Evolutionary conservation across 1,139 yeast genomes (phyloP).

Genomic region (Saccharomycopsis crataegensis): DNA sequence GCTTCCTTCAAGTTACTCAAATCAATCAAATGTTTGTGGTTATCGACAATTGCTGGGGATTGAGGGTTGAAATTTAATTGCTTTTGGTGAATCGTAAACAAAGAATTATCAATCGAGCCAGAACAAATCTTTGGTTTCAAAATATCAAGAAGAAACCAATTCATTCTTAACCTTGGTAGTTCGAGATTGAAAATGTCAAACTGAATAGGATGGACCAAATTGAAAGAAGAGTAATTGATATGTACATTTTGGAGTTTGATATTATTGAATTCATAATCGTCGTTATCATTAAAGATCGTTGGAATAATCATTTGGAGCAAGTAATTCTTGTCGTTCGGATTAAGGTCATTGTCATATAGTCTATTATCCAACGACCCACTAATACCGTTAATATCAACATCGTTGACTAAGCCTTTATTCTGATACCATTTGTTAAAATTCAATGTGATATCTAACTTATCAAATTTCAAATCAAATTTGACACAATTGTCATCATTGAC

Average conservation of each 20-base stretch:
- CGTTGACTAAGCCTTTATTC: slow-evolving; percentile 59
- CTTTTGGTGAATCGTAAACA: slow-evolving; percentile 65
- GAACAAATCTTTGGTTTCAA: slow-evolving; percentile 63
- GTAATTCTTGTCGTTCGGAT: slow-evolving; percentile 7
- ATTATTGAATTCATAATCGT: slow-evolving; percentile 20
- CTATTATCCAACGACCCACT: slow-evolving; percentile 39
- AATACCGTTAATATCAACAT: slow-evolving; percentile 55
- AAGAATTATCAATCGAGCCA: slow-evolving; percentile 66
- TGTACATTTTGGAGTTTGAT: slow-evolving; percentile 13
- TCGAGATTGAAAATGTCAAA: slow-evolving; percentile 60
- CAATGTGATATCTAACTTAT: slow-evolving; percentile 49
- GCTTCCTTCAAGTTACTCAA: neutral
- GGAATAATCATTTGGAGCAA: slow-evolving; percentile 18
- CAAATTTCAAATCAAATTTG: slow-evolving; percentile 28
- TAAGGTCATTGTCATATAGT: slow-evolving; percentile 21
- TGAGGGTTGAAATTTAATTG: slow-evolving; percentile 26
- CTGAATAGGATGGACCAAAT: slow-evolving; percentile 34
- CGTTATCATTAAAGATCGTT: slow-evolving; percentile 8
- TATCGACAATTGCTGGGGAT: neutral
- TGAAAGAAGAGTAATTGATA: slow-evolving; percentile 6
- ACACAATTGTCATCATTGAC: slow-evolving; percentile 24
- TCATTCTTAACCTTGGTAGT: slow-evolving; percentile 50
- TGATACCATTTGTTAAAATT: slow-evolving; percentile 65
- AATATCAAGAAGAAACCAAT: slow-evolving; percentile 54
- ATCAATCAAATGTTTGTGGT: neutral